phyloP scores from a whole-genome alignment of 192 early-diverging fungal species.

The Backusella tuberculispora region DNA sequence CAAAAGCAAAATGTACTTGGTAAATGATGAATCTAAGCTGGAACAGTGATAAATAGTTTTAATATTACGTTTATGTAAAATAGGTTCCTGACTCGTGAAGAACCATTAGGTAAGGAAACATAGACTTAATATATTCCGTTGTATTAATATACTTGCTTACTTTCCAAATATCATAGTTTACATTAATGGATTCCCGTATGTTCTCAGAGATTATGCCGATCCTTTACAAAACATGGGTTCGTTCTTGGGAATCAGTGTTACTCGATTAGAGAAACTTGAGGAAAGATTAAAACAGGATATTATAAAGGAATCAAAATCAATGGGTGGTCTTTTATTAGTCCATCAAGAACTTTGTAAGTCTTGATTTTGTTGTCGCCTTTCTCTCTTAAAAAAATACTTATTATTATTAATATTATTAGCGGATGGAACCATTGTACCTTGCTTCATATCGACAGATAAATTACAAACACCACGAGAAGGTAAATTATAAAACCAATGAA shows the following conservation, averaged over 20 bases:
- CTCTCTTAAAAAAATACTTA: constrained; percentile 1
- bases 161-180: constrained; percentile 42
- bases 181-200: constrained; percentile 63
- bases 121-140: not conserved
- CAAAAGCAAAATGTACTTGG: constrained; percentile 35
- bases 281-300: constrained; percentile 63
- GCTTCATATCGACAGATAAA: constrained; percentile 59
- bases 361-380: not conserved
- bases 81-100: constrained; percentile 48
- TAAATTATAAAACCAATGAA: constrained; percentile 2
- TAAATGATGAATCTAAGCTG: not conserved
- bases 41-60: not conserved
- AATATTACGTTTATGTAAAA: not conserved
- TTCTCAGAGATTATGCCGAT: constrained; percentile 56
- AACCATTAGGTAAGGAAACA: constrained; percentile 38
- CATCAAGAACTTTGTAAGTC: constrained; percentile 59
- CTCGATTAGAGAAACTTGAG: constrained; percentile 63
- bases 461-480: constrained; percentile 61
- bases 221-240: constrained; percentile 56
- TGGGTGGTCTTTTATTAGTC: constrained; percentile 59
- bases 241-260: constrained; percentile 52
- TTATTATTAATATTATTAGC: constrained; percentile 19
- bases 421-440: constrained; percentile 54
- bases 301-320: constrained; percentile 46
- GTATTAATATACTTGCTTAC: not conserved